Percentiles rank a stretch among this genome's conserved stretches.
Evolutionary conservation across 192 early-diverging fungal genomes (phyloP).

Genomic region (Gaertneriomyces sp.): DNA sequence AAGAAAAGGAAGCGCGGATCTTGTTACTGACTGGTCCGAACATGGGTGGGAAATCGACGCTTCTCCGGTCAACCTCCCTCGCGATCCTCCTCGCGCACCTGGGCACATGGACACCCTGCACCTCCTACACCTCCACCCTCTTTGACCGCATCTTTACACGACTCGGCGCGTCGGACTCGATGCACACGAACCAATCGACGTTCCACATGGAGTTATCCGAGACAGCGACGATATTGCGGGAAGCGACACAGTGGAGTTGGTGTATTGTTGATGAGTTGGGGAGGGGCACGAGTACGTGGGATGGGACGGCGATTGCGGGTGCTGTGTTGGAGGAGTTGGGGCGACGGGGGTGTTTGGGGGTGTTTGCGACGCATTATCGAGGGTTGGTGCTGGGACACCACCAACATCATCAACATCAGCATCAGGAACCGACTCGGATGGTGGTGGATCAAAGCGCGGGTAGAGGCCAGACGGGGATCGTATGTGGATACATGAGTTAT

Average conservation of each 20-base stretch:
- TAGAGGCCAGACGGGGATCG: too few species aligned
- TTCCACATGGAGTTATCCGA: conserved; percentile 95
- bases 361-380: conserved; percentile 94
- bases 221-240: conserved; percentile 84
- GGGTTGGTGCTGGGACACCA: too few species aligned
- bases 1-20: conserved; percentile 34
- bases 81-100: conserved; percentile 95
- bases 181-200: conserved; percentile 90
- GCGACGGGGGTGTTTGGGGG: conserved; percentile 46
- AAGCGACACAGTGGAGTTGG: conserved; percentile 85
- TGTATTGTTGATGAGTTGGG: conserved; percentile 98
- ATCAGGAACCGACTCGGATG: too few species aligned
- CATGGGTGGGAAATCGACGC: conserved; percentile 98
- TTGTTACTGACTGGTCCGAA: conserved; percentile 98
- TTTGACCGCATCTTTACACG: conserved; percentile 97
- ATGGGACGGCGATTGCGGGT: conserved; percentile 92
- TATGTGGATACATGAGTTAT: too few species aligned
- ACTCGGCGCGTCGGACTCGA: conserved; percentile 94
- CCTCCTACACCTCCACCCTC: conserved; percentile 37
- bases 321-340: conserved; percentile 65
- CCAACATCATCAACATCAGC: too few species aligned
- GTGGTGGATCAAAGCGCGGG: too few species aligned
- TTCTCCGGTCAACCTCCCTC: conserved; percentile 88
- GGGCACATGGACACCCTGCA: conserved; percentile 38
- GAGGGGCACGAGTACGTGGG: conserved; percentile 93